phyloP scores from a whole-genome alignment of 192 early-diverging fungal genomes.

The Backusella psychrophila region DNA sequence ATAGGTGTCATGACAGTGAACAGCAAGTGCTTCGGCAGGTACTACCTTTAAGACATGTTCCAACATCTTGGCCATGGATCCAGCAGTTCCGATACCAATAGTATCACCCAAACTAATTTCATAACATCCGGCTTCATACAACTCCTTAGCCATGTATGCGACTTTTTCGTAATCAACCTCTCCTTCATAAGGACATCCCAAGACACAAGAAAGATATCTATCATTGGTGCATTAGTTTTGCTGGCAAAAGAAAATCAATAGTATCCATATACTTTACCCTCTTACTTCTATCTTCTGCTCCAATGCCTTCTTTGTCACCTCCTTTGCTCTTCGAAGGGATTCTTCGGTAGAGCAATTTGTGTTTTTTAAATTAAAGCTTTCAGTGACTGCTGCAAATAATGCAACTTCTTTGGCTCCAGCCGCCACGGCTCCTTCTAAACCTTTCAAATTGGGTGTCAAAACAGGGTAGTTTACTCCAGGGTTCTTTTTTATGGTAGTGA shows the following conservation, averaged over 20 bases:
- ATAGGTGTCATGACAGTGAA: slow-evolving; percentile 98
- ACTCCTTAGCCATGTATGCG: slow-evolving; percentile 64
- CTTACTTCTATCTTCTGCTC: slow-evolving; percentile 65
- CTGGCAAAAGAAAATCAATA: too few relatives aligned
- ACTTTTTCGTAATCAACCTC: slow-evolving; percentile 65
- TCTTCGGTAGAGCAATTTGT: slow-evolving; percentile 91
- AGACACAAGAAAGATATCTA: slow-evolving; percentile 87
- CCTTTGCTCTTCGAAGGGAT: slow-evolving; percentile 70
- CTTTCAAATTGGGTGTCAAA: slow-evolving; percentile 86
- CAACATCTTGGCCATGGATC: slow-evolving; percentile 66
- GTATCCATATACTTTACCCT: slow-evolving; percentile 47
- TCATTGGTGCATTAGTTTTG: background rate
- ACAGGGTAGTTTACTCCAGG: slow-evolving; percentile 83
- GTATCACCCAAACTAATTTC: slow-evolving; percentile 97
- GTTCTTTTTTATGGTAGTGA: slow-evolving; percentile 60
- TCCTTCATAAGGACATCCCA: slow-evolving; percentile 95
- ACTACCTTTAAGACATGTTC: slow-evolving; percentile 66
- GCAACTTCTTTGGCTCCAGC: slow-evolving; percentile 86
- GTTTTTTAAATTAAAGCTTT: slow-evolving; percentile 87
- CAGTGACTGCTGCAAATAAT: slow-evolving; percentile 86
- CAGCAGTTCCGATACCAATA: slow-evolving; percentile 86
- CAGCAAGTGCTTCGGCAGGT: slow-evolving; percentile 75
- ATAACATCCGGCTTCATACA: slow-evolving; percentile 92
- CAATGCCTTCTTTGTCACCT: slow-evolving; percentile 62
- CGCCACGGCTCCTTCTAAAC: slow-evolving; percentile 76